These are phyloP conservation scores for Populus hybrid DNA, from an alignment of 441 rosid species.

Conservation along the genomic window DNA sequence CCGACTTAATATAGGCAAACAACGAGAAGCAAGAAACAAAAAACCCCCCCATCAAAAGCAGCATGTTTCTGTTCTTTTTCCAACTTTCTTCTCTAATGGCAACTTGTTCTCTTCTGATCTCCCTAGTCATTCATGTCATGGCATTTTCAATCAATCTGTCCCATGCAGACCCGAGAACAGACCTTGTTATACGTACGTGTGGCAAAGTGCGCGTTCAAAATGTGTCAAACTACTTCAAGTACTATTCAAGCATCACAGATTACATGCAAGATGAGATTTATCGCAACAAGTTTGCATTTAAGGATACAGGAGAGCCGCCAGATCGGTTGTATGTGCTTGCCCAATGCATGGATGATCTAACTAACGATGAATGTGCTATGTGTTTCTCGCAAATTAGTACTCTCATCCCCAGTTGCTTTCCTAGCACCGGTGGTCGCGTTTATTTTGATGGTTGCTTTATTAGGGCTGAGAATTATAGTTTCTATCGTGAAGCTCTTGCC, in stretches of 20 bases:
- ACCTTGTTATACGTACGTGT: conserved; percentile 36
- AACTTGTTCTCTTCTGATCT: conserved; percentile 2
- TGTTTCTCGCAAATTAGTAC: conserved; percentile 40
- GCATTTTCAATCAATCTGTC: neutral
- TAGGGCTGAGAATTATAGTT: conserved; percentile 48
- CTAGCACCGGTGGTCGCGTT: conserved; percentile 48
- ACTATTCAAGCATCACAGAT: conserved; percentile 21
- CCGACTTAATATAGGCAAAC: neutral
- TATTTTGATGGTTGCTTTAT: conserved; percentile 56
- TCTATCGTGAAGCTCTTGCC: conserved; percentile 32
- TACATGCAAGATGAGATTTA: conserved; percentile 30
- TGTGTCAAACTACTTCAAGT: conserved; percentile 22
- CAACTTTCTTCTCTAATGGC: conserved; percentile 23
- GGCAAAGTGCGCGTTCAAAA: conserved; percentile 23
- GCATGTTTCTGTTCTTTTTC: neutral
- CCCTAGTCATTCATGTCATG: conserved; percentile 7
- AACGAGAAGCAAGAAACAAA: neutral
- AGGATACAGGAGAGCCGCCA: conserved; percentile 38
- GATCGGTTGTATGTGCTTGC: conserved; percentile 33
- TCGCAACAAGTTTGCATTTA: conserved; percentile 30
- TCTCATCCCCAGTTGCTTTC: conserved; percentile 39
- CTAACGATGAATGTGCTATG: conserved; percentile 31
- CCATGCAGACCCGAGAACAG: conserved; percentile 28
- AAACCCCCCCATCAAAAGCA: neutral
- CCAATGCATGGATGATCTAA: conserved; percentile 56